Percentiles rank a stretch among this genome's conserved stretches.
Conservation (phyloP, 148 eudicot species). For the Rheum nobile region DNA sequence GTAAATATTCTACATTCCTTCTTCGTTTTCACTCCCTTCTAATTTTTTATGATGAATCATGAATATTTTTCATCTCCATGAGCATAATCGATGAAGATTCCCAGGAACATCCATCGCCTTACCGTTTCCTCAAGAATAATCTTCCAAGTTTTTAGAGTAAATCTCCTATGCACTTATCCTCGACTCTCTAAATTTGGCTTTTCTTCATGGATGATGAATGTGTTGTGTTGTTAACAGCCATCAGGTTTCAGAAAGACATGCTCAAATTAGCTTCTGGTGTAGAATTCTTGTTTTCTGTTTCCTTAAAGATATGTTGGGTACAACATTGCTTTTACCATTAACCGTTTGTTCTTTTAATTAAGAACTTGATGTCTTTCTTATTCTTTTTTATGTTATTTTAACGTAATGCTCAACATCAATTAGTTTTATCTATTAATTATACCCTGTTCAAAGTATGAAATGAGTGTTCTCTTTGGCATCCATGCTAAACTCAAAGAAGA, state of each 20-base stretch:
- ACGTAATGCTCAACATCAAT: not conserved
- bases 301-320: no score
- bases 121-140: constrained; percentile 46
- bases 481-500: not conserved
- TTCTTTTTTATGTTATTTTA: not conserved
- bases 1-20: constrained; percentile 21
- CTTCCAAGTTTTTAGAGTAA: no score
- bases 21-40: not conserved
- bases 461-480: no score
- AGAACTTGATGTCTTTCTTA: not conserved
- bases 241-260: constrained; percentile 73
- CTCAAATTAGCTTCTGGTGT: constrained; percentile 49
- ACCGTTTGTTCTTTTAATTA: not conserved
- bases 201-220: not conserved
- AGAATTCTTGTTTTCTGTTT: no score
- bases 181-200: not conserved
- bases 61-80: constrained; percentile 21
- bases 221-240: not conserved
- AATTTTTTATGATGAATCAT: no score
- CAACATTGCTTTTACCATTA: not conserved
- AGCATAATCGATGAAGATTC: constrained; percentile 32
- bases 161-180: not conserved
- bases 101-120: constrained; percentile 40
- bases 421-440: not conserved
- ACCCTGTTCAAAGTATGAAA: not conserved